phyloP scores from a whole-genome alignment of 2,329 filamentous ascomycete species.

The Calonectria honghensis region DNA sequence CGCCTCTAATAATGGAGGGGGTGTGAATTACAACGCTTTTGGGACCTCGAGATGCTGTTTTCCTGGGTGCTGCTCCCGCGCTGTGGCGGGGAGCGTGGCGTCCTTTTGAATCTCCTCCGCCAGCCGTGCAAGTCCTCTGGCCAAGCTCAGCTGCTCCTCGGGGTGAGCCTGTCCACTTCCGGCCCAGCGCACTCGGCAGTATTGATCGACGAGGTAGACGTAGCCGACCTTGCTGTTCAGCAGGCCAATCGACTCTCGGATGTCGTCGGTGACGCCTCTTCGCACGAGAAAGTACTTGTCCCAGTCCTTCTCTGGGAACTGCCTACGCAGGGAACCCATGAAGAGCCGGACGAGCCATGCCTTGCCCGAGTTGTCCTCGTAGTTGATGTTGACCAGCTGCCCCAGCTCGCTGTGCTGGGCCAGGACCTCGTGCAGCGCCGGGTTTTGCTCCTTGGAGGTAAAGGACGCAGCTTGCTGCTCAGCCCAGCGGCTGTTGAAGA shows the following conservation, averaged over 20 bases:
- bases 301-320: slow-evolving; percentile 72
- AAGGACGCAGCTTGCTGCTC: slow-evolving; percentile 87
- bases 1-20: slow-evolving; percentile 42
- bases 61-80: slow-evolving; percentile 59
- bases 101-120: slow-evolving; percentile 73
- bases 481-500: slow-evolving; percentile 92
- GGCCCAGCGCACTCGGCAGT: slow-evolving; percentile 95
- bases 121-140: slow-evolving; percentile 78
- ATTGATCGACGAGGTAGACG: slow-evolving; percentile 90
- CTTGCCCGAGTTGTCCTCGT: slow-evolving; percentile 87
- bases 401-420: slow-evolving; percentile 70
- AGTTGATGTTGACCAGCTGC: slow-evolving; percentile 90
- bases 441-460: slow-evolving; percentile 78
- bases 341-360: slow-evolving; percentile 76
- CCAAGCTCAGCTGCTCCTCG: slow-evolving; percentile 80
- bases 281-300: slow-evolving; percentile 77
- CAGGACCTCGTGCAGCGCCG: slow-evolving; percentile 80
- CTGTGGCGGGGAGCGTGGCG: slow-evolving; percentile 57
- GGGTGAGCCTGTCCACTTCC: slow-evolving; percentile 83
- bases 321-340: slow-evolving; percentile 70
- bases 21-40: slow-evolving; percentile 53
- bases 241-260: slow-evolving; percentile 79
- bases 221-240: slow-evolving; percentile 96
- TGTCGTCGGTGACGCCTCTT: slow-evolving; percentile 75
- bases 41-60: slow-evolving; percentile 56